Evolutionary conservation across 2,329 filamentous ascomycete species (phyloP).

Genomic region (Gnomoniopsis smithogilvyi): DNA sequence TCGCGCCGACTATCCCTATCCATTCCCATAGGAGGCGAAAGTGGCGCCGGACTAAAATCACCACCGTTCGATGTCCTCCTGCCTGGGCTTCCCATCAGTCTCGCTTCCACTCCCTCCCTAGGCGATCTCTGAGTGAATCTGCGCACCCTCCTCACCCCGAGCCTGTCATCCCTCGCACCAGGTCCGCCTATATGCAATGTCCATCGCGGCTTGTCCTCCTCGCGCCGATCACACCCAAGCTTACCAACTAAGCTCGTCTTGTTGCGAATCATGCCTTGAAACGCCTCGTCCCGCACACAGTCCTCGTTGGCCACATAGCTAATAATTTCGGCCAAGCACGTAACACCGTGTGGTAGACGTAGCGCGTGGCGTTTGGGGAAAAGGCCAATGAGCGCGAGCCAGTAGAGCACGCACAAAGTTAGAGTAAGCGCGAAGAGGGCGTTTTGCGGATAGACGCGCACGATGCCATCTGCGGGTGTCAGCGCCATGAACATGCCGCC

Average conservation of each 20-base stretch:
- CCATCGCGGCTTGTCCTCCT: constrained; percentile 50
- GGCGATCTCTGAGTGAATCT: constrained; percentile 41
- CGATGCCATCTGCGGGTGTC: constrained; percentile 47
- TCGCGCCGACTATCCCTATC: constrained; percentile 26
- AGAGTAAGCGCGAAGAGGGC: constrained; percentile 72
- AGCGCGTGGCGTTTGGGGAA: constrained; percentile 59
- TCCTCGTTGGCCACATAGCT: constrained; percentile 73
- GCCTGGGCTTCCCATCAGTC: constrained; percentile 21
- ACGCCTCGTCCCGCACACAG: constrained; percentile 68
- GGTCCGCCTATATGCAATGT: constrained; percentile 41
- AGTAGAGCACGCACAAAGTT: constrained; percentile 67
- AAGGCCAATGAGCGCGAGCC: constrained; percentile 58
- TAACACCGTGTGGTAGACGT: constrained; percentile 69
- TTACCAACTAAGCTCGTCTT: constrained; percentile 66
- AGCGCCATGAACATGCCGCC: constrained; percentile 74
- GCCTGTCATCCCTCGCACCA: constrained; percentile 30
- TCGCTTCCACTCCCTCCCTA: constrained; percentile 9
- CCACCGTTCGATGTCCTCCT: not conserved
- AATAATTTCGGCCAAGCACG: constrained; percentile 72
- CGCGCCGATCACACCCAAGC: constrained; percentile 53
- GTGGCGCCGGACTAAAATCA: not conserved
- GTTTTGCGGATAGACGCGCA: constrained; percentile 70
- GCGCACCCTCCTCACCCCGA: constrained; percentile 43
- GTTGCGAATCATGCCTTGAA: constrained; percentile 60
- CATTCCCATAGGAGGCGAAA: not conserved